phyloP scores from a whole-genome alignment of 1,284 basidiomycete species.

The Trametes hirsuta region DNA sequence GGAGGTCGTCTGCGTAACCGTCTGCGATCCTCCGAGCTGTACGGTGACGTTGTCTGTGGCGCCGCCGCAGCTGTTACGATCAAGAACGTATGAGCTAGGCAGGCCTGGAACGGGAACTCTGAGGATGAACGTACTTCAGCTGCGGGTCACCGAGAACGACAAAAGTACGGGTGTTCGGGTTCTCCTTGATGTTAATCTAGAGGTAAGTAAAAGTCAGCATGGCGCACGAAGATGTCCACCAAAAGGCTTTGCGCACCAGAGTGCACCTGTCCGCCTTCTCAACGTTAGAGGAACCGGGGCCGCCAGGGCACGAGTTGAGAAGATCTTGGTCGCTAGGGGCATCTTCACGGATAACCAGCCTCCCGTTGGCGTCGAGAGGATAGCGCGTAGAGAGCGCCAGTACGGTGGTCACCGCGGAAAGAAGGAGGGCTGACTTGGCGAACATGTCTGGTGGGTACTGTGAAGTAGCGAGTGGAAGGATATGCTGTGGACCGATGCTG shows the following conservation, averaged over 20 bases:
- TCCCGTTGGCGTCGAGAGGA: neutral
- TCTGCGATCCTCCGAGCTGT: constrained; percentile 4
- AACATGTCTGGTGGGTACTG: neutral
- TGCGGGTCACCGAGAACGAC: constrained; percentile 11
- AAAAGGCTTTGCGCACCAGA: neutral
- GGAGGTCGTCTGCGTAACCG: neutral
- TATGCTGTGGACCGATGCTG: neutral
- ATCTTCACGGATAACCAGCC: neutral
- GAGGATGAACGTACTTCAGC: constrained; percentile 6
- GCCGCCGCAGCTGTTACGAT: constrained; percentile 10
- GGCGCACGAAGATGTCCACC: too few species aligned
- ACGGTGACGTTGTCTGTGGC: constrained; percentile 4
- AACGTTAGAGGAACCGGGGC: neutral
- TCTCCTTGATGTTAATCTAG: constrained; percentile 12
- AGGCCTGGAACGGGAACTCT: neutral
- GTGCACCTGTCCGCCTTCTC: neutral
- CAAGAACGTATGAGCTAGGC: neutral
- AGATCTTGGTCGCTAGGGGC: constrained; percentile 1
- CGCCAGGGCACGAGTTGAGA: constrained; percentile 1
- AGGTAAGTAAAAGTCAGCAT: neutral
- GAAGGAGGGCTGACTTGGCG: neutral
- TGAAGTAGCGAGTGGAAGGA: neutral
- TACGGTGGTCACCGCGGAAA: neutral
- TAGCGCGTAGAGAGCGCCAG: neutral
- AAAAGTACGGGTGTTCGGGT: constrained; percentile 10